Percentiles rank a stretch among this genome's conserved stretches.
Evolutionary conservation across 306 rosid genomes (phyloP).

Genomic region (Fagus sylvatica): DNA sequence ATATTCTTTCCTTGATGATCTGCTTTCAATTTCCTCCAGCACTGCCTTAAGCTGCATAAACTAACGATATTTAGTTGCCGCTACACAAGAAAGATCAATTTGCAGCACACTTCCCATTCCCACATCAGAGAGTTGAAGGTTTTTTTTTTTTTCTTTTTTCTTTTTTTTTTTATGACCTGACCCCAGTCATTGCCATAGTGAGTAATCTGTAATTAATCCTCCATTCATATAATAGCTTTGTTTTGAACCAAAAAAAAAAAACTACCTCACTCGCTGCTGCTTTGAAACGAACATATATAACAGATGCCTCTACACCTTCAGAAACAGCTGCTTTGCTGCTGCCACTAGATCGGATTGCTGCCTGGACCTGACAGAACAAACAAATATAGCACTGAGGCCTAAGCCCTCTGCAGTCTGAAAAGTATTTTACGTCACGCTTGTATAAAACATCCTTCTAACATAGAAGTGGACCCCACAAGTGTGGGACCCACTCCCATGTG

Average conservation of each 20-base stretch:
- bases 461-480: no score
- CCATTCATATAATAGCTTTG: slow-evolving; percentile 18
- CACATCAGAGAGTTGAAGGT: slow-evolving; percentile 9
- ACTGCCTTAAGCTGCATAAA: slow-evolving; percentile 84
- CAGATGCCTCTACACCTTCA: slow-evolving; percentile 99
- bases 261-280: slow-evolving; percentile 96
- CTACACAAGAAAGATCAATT: slow-evolving; percentile 1
- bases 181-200: neutral
- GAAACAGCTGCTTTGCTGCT: slow-evolving; percentile 73
- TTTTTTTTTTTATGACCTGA: neutral
- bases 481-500: no score
- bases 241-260: slow-evolving; percentile 15
- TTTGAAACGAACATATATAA: slow-evolving; percentile 94
- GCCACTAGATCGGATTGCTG: slow-evolving; percentile 78
- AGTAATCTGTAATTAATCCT: slow-evolving; percentile 6
- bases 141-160: neutral
- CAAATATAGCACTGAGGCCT: slow-evolving; percentile 9
- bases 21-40: slow-evolving; percentile 88
- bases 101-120: neutral
- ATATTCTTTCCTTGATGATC: slow-evolving; percentile 94
- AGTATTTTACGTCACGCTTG: no score
- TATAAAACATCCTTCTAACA: no score
- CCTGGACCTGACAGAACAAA: slow-evolving; percentile 73
- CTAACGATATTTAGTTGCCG: slow-evolving; percentile 31
- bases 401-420: neutral